A percentile compares a stretch with the other conserved stretches of the same genome.
Evolutionary conservation across 2,329 filamentous ascomycete species (phyloP).

Genomic region (Sphaerostilbella broomeana): DNA sequence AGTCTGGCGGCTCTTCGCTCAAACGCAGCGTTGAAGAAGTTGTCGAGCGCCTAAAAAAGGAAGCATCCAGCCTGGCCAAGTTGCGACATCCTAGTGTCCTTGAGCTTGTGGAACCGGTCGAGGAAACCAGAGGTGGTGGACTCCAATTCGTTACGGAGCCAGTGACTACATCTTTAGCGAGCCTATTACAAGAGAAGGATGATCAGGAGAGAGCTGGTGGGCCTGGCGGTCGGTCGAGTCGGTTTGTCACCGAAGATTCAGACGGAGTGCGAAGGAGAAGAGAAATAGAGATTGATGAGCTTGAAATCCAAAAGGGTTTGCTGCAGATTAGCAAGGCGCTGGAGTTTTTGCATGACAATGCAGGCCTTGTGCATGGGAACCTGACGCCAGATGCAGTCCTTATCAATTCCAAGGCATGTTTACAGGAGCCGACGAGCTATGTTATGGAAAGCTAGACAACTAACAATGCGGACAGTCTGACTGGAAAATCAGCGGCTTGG

Average conservation of each 20-base stretch:
- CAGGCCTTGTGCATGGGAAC: constrained; percentile 88
- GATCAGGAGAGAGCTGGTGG: constrained; percentile 69
- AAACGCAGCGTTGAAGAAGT: constrained; percentile 85
- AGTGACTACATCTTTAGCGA: constrained; percentile 81
- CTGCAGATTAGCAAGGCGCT: constrained; percentile 89
- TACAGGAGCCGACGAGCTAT: background rate
- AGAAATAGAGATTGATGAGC: constrained; percentile 89
- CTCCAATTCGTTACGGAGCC: constrained; percentile 94
- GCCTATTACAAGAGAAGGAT: constrained; percentile 80
- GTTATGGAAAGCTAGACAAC: constrained; percentile 6
- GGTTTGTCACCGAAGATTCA: constrained; percentile 73
- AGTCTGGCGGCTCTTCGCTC: constrained; percentile 52
- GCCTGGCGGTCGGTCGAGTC: constrained; percentile 63
- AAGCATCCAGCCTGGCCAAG: constrained; percentile 81
- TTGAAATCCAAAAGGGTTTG: constrained; percentile 95
- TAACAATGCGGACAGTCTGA: constrained; percentile 59
- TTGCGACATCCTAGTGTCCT: constrained; percentile 87
- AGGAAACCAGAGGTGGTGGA: constrained; percentile 85
- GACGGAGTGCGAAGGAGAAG: constrained; percentile 66
- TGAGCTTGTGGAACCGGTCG: constrained; percentile 88
- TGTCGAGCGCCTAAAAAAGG: constrained; percentile 82
- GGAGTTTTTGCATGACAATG: constrained; percentile 93
- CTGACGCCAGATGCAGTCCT: constrained; percentile 89
- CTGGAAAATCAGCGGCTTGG: constrained; percentile 96
- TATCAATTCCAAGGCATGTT: constrained; percentile 78